Base-by-base conservation (phyloP, 441 rosid species). In the Croton setiger region DNA sequence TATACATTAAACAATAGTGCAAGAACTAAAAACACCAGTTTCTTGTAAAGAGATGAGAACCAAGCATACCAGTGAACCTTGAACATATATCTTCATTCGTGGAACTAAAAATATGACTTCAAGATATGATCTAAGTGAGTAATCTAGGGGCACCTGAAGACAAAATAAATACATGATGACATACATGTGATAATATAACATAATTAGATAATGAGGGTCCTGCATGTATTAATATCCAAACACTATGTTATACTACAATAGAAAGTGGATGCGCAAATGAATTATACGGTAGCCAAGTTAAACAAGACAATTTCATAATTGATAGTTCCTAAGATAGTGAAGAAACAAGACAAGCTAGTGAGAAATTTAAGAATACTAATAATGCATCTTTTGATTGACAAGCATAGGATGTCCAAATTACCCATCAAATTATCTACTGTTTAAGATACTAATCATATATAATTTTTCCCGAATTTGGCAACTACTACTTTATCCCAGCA, bases 41-140 rank as follows among this genome's bases (percentile, higher is more conserved):
- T 49, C 49, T 31, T 37, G 58, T 18, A 55, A 47, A 33, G 33
- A 37, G 45, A 10, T 6, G 18, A 54, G 37, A 55, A 47, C 21
- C 20, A 64, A 36, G 67, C 9, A 64, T 76, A 76, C 80, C 80
- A 68, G 27, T 57, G 80, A 79, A 64, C 78, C 78, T 74, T 79
- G 83, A 60, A 79, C 69, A 35, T 64, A 76, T 70, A 76, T 76
- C 78, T 56, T 79, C 77, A 79, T 79, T 63, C 75, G 71, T 8
- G 82, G 80, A 64, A 73, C 74, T 73, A 67, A 68, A 54, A 76
- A 76, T 71, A 76, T 71, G 69, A 74, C 78, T 74, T 76, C 78
- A 35, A 80, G 68, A 72, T 80, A 79, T 67, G 78, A 71, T 48
- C 83, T 20, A 62, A 80, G 80, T n/a, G 83, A 80, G 52, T 68